Base-by-base conservation (phyloP, 768 basidiomycete genomes). In the Leccinum olivaceopallidum region DNA sequence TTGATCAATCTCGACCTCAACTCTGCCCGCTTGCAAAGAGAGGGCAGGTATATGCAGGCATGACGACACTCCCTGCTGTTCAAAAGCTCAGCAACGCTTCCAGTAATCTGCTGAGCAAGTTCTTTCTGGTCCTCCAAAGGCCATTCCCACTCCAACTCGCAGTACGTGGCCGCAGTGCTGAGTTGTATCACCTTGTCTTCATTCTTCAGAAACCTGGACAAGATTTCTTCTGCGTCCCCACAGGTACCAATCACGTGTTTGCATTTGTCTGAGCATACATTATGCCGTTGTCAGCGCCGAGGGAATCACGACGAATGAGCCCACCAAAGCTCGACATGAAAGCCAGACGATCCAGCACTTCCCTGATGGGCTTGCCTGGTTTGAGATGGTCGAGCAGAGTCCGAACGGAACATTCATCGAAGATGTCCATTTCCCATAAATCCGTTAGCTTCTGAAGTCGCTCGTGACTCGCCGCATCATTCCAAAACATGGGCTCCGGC, bases 401-500 rank as follows among this genome's bases (percentile, higher is more conserved):
- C 24, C 34, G 54, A 39, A 73, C 47, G 5, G 67, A 67, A 13
- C 59, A 14, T 32, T 61, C 56, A 20, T 73, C 72, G 13, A 73
- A 71, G 26, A 73, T 64, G n/a, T 73, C 72, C 44, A 63, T 73
- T 36, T 73, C 73, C 72, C 73, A 75, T 22, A 61, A 44, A 42
- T 61, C 56, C 0, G 69, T 56, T 4, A 69, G 56, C 14, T 50
- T 1, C n/a, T 65, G 59, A 9, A 73, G 66, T 5, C 63, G 65
- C 22, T 57, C 34, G 13, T 70, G 67, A 50, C 64, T 70, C 30
- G 53, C 56, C 5, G 56, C 60, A 22, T 72, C 71, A 18, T 73
- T 70, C 72, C 72, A 74, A 55, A 69, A 70, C 68, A 73, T 68
- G 1, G 69, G 58, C 18, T 66, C 71, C 2, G 68, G 73, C 72